These are phyloP conservation scores for Phytophthora cactorum DNA, from an alignment of 352 stramenopile genomes.

Conservation along the genomic window DNA sequence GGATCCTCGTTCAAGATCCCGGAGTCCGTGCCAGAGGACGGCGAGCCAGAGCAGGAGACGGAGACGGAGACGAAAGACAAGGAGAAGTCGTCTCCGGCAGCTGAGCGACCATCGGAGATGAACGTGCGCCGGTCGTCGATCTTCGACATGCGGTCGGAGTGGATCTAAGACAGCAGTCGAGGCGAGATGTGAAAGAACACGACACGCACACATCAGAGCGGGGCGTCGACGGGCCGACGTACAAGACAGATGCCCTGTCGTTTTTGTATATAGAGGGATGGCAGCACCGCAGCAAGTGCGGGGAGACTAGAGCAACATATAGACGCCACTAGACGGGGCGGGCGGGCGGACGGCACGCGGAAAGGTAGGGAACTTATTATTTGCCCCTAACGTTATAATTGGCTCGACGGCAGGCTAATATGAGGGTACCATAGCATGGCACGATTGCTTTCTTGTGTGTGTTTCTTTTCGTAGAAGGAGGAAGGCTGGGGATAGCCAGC, in stretches of 20 bases:
- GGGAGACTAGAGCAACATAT: slow-evolving; percentile 25
- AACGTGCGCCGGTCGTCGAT: slow-evolving; percentile 46
- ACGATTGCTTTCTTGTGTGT: slow-evolving; percentile 19
- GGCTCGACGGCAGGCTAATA: slow-evolving; percentile 51
- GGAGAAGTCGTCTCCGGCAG: slow-evolving; percentile 13
- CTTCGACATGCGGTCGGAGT: slow-evolving; percentile 52
- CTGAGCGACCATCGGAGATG: slow-evolving; percentile 29
- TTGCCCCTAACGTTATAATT: slow-evolving; percentile 41
- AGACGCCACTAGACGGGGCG: slow-evolving; percentile 14
- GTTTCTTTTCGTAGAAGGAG: slow-evolving; percentile 4
- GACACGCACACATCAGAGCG: slow-evolving; percentile 22
- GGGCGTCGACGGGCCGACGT: slow-evolving; percentile 26
- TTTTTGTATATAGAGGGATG: slow-evolving; percentile 39
- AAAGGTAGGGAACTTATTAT: slow-evolving; percentile 42
- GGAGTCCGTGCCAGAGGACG: slow-evolving; percentile 26
- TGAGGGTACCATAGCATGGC: slow-evolving; percentile 40
- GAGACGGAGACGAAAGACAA: slow-evolving; percentile 30
- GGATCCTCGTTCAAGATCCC: slow-evolving; percentile 34
- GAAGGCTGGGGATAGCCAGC: slow-evolving; percentile 4
- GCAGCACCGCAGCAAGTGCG: slow-evolving; percentile 26
- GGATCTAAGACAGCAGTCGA: slow-evolving; percentile 33
- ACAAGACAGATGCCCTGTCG: slow-evolving; percentile 20
- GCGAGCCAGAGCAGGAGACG: slow-evolving; percentile 31
- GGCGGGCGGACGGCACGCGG: slow-evolving; percentile 6
- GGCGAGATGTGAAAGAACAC: slow-evolving; percentile 22